Evolutionary conservation across 805 yeast species (phyloP).

Genomic region (Cephaloascus fragrans): DNA sequence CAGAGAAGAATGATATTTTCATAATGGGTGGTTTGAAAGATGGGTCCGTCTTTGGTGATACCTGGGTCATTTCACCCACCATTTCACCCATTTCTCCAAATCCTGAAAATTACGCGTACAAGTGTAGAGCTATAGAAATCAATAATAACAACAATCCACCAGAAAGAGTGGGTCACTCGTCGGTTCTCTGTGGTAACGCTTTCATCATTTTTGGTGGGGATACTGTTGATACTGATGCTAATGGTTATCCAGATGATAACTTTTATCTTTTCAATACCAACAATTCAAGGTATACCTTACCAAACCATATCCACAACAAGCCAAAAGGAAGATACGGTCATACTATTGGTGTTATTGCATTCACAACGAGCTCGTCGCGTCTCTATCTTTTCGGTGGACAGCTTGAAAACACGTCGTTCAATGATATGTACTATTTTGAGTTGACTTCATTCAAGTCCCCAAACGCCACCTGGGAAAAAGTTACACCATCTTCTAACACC

Average conservation of each 20-base stretch:
- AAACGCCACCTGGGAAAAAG: conserved; percentile 73
- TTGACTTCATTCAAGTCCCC: conserved; percentile 78
- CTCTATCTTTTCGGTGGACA: conserved; percentile 94
- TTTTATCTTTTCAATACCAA: conserved; percentile 75
- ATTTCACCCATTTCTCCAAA: conserved; percentile 20
- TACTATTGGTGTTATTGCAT: conserved; percentile 66
- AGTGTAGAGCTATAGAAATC: conserved; percentile 51
- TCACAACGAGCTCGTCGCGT: conserved; percentile 31
- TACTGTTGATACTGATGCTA: conserved; percentile 69
- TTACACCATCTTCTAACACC: conserved; percentile 39
- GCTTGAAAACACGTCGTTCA: conserved; percentile 71
- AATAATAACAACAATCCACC: conserved; percentile 80
- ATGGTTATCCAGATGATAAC: conserved; percentile 79
- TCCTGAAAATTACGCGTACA: conserved; percentile 22
- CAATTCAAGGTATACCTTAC: conserved; percentile 32
- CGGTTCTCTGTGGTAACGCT: conserved; percentile 89
- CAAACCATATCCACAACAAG: conserved; percentile 37
- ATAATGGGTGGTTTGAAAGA: conserved; percentile 95
- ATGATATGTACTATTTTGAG: conserved; percentile 82
- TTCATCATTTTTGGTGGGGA: conserved; percentile 96
- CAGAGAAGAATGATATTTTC: conserved; percentile 73
- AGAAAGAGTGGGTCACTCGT: conserved; percentile 94
- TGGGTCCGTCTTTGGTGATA: conserved; percentile 86
- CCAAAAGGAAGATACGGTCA: conserved; percentile 96
- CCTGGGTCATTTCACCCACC: conserved; percentile 74